Evolutionary conservation across 139 green algal species (phyloP).

Genomic region (Micractinium sp.): DNA sequence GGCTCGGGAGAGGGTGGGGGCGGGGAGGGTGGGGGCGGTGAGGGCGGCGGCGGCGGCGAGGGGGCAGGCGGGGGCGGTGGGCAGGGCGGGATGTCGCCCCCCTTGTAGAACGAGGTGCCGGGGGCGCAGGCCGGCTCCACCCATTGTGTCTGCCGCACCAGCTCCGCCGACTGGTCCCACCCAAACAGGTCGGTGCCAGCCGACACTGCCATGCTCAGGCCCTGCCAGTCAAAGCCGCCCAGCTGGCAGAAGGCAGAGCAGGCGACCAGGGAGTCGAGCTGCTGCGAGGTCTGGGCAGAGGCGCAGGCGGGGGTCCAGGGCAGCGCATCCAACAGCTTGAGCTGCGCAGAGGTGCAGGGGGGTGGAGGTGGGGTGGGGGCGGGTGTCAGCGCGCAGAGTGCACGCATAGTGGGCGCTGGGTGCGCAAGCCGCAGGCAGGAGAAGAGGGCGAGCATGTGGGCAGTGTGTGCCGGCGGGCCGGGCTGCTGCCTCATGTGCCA

Average conservation of each 20-base stretch:
- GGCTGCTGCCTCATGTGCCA: no score
- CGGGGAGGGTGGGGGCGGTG: not conserved
- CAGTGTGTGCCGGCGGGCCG: no score
- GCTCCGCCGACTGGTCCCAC: not conserved
- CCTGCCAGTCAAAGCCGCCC: not conserved
- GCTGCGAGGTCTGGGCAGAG: not conserved
- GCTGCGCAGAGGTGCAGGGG: not conserved
- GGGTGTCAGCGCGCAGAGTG: no score
- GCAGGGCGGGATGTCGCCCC: not conserved
- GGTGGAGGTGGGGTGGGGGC: not conserved
- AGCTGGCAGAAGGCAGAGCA: slow-evolving; percentile 11
- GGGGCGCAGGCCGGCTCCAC: not conserved
- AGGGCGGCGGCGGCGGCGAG: not conserved
- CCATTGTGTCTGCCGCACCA: not conserved
- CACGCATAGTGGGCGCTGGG: not conserved
- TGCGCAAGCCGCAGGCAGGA: no score
- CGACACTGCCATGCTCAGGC: not conserved
- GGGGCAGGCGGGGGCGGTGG: slow-evolving; percentile 12
- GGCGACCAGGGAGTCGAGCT: not conserved
- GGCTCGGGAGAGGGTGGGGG: not conserved
- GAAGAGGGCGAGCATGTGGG: no score
- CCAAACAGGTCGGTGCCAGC: slow-evolving; percentile 23
- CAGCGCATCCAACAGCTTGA: slow-evolving; percentile 21
- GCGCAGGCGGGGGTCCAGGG: slow-evolving; percentile 1
- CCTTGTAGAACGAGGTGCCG: not conserved